Evolutionary conservation across 164 flowering plant genomes (phyloP).

Genomic region (Annona cherimola): DNA sequence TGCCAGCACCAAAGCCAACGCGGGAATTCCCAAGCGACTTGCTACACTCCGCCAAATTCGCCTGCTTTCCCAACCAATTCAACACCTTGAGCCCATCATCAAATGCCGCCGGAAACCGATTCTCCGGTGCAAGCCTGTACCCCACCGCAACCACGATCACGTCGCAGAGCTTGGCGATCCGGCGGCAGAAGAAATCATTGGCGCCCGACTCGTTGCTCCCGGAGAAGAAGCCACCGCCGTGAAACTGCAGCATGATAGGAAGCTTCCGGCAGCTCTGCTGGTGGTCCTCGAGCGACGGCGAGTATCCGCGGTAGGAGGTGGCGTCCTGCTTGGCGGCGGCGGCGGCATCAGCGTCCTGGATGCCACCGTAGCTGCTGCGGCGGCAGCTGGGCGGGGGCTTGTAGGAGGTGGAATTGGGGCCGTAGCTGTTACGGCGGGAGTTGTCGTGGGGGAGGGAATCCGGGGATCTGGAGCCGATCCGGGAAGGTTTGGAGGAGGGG

Average conservation of each 20-base stretch:
- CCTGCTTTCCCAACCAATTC: slow-evolving; percentile 79
- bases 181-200: slow-evolving; percentile 67
- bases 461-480: slow-evolving; percentile 33
- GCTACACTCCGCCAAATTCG: slow-evolving; percentile 64
- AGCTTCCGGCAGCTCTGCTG: slow-evolving; percentile 28
- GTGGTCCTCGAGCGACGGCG: slow-evolving; percentile 1
- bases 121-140: slow-evolving; percentile 82
- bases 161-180: slow-evolving; percentile 73
- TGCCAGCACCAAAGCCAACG: slow-evolving; percentile 22
- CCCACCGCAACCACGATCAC: slow-evolving; percentile 80
- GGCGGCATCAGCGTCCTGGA: slow-evolving; percentile 4
- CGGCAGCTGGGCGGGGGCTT: slow-evolving; percentile 6
- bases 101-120: slow-evolving; percentile 68
- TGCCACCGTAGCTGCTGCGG: slow-evolving; percentile 23
- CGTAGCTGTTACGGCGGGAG: slow-evolving; percentile 42
- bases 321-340: slow-evolving; percentile 31
- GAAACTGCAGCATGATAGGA: slow-evolving; percentile 75
- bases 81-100: slow-evolving; percentile 82
- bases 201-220: slow-evolving; percentile 70
- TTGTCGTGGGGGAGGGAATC: slow-evolving; percentile 14
- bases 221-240: slow-evolving; percentile 78
- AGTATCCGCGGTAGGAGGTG: slow-evolving; percentile 8
- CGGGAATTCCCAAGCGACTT: slow-evolving; percentile 42
- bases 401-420: slow-evolving; percentile 14
- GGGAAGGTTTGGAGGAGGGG: not conserved